Base-by-base conservation (phyloP, 2,329 filamentous ascomycete species). In the Endoconidiophora laricicola region DNA sequence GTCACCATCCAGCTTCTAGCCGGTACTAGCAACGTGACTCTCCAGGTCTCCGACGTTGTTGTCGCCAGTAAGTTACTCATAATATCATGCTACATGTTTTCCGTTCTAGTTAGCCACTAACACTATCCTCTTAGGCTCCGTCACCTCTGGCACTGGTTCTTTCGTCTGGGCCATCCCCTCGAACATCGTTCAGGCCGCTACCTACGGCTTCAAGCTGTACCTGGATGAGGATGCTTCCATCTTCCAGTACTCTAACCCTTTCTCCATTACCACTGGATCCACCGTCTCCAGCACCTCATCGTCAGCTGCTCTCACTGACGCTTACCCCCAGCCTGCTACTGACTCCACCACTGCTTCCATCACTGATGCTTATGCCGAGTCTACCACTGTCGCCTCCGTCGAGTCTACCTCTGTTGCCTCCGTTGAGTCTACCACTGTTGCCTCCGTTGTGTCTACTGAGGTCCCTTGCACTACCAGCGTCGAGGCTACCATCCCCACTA, bases 171-270 rank as follows among this genome's bases (percentile, higher is more conserved):
- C 58, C 22, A 67, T 79, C 47, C 66, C 65, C 59, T 58, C 65
- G 53, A 55, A 59, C 24, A 66, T 73, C 24, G 71, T 69, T 54
- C 58, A 58, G 52, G 59, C 66, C 39, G 65, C 64, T 48, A 68
- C 69, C 58, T 81, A 80, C 63, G 78, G 77, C 56, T 65, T 81
- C 60, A 65, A 69, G 64, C 66, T 81, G 63, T 61, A 61, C 55
- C 66, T 70, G 36, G 69, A 73, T 56, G 63, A 61, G 55, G 60
- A 76, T 64, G 49, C 65, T 20, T 55, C 46, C 9, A 63, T 69
- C 59, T 76, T 74, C 70, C 76, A 81, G 69, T 80, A 72, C 70
- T 77, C 74, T 51, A 71, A 71, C 66, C 74, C 74, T 57, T 81
- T 81, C 68, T 57, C 66, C 59, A 76, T 78, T 58, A 59, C 60